These are phyloP conservation scores for Colletotrichum trifolii DNA, from an alignment of 2,329 filamentous ascomycete genomes.

Conservation along the genomic window DNA sequence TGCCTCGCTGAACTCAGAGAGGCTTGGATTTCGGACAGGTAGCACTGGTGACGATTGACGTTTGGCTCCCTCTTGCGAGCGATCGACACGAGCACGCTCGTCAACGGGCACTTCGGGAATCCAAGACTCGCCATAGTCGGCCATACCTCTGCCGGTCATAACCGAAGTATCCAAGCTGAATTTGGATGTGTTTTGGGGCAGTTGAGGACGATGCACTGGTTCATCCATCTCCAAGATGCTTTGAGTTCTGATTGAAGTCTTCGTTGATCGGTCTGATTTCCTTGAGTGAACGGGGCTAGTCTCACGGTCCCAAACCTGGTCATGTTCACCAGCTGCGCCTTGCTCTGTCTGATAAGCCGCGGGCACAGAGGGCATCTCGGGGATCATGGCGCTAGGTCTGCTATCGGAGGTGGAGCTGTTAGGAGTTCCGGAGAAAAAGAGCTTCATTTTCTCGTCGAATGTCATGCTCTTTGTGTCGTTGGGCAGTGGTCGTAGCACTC, in stretches of 20 bases:
- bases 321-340: constrained; percentile 36
- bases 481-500: constrained; percentile 52
- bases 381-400: constrained; percentile 48
- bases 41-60: constrained; percentile 64
- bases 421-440: constrained; percentile 57
- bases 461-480: constrained; percentile 69
- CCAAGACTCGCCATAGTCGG: constrained; percentile 52
- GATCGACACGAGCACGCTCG: constrained; percentile 7
- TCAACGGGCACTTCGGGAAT: constrained; percentile 46
- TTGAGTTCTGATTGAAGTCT: constrained; percentile 51
- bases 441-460: constrained; percentile 66
- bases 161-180: constrained; percentile 46
- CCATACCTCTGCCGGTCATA: constrained; percentile 38
- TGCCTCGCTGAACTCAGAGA: constrained; percentile 49
- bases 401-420: constrained; percentile 15
- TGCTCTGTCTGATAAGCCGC: constrained; percentile 42
- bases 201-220: constrained; percentile 35
- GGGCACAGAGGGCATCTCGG: constrained; percentile 55
- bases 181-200: constrained; percentile 40
- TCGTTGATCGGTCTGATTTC: constrained; percentile 50
- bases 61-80: constrained; percentile 46
- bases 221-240: constrained; percentile 54
- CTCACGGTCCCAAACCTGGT: constrained; percentile 35
- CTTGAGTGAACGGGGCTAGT: constrained; percentile 38
- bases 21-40: constrained; percentile 50